phyloP scores from a whole-genome alignment of 441 rosid species.

The Raphanus hybrid region DNA sequence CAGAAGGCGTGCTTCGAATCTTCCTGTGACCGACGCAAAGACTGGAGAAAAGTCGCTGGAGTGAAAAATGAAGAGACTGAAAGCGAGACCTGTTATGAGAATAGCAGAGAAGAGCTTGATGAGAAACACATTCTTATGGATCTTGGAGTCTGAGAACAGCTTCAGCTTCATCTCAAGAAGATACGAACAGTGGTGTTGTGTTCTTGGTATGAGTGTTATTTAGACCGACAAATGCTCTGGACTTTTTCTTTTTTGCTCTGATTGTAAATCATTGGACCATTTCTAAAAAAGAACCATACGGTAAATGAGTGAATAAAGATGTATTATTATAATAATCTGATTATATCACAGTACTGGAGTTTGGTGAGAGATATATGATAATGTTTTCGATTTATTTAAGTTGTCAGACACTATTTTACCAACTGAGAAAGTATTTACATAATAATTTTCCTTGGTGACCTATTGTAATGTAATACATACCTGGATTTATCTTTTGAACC shows the following conservation, averaged over 20 bases:
- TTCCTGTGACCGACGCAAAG: slow-evolving; percentile 48
- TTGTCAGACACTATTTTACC: too few species aligned
- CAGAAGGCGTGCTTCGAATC: slow-evolving; percentile 37
- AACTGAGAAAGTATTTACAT: too few species aligned
- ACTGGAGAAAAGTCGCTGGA: slow-evolving; percentile 52
- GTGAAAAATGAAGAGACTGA: slow-evolving; percentile 57
- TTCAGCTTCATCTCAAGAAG: slow-evolving; percentile 55
- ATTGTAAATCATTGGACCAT: slow-evolving; percentile 37
- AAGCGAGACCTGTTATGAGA: slow-evolving; percentile 60
- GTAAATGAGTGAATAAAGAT: not conserved
- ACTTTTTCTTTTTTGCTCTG: slow-evolving; percentile 1
- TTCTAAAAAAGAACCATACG: slow-evolving; percentile 21
- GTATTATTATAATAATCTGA: not conserved
- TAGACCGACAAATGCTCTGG: slow-evolving; percentile 29
- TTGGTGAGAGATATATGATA: too few species aligned
- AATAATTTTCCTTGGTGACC: too few species aligned
- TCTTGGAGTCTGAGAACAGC: slow-evolving; percentile 46
- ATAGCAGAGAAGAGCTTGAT: slow-evolving; percentile 57
- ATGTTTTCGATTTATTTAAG: too few species aligned
- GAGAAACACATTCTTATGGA: slow-evolving; percentile 54
- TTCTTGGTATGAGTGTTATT: slow-evolving; percentile 9
- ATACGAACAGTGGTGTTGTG: not conserved
- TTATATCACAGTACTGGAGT: not conserved
- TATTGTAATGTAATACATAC: too few species aligned
- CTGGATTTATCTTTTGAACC: too few species aligned